Evolutionary conservation across 2,329 filamentous ascomycete species (phyloP).

Genomic region (Fusarium clavum): DNA sequence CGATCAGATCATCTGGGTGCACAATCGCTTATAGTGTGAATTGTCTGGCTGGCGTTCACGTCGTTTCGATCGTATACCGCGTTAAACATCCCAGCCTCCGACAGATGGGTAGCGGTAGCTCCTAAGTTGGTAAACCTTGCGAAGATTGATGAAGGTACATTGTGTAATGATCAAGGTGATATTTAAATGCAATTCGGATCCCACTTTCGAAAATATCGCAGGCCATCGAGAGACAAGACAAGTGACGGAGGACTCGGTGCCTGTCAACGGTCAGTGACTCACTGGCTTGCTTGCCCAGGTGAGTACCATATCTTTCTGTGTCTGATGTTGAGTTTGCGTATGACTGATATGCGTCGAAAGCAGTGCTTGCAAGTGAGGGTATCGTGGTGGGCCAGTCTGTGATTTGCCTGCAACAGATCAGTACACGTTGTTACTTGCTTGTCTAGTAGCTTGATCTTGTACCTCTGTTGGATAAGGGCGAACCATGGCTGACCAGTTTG

Average conservation of each 20-base stretch:
- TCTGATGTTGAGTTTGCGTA: conserved; percentile 25
- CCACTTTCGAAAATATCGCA: background rate
- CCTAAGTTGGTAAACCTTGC: conserved; percentile 23
- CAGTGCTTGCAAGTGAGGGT: conserved; percentile 6
- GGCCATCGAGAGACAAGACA: conserved; percentile 1
- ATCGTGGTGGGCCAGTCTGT: background rate
- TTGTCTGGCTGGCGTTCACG: conserved; percentile 14
- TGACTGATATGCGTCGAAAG: conserved; percentile 32
- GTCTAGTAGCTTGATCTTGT: conserved; percentile 1
- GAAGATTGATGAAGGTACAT: conserved; percentile 21
- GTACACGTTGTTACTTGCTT: conserved; percentile 4
- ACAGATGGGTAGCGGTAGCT: background rate
- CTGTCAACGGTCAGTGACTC: conserved; percentile 2
- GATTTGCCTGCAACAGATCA: conserved; percentile 8
- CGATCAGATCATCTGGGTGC: background rate
- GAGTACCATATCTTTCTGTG: conserved; percentile 1
- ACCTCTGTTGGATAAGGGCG: conserved; percentile 3
- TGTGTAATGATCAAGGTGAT: conserved; percentile 35
- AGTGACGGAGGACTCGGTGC: conserved; percentile 3
- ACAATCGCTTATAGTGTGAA: conserved; percentile 17
- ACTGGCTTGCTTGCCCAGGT: conserved; percentile 10
- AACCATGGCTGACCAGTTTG: background rate
- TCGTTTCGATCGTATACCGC: background rate
- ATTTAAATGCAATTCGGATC: conserved; percentile 34
- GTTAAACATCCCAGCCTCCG: background rate